Percentiles rank a stretch among this genome's conserved stretches.
phyloP scores from a whole-genome alignment of 2,329 filamentous ascomycete genomes.

The Akanthomyces uredinophilus region DNA sequence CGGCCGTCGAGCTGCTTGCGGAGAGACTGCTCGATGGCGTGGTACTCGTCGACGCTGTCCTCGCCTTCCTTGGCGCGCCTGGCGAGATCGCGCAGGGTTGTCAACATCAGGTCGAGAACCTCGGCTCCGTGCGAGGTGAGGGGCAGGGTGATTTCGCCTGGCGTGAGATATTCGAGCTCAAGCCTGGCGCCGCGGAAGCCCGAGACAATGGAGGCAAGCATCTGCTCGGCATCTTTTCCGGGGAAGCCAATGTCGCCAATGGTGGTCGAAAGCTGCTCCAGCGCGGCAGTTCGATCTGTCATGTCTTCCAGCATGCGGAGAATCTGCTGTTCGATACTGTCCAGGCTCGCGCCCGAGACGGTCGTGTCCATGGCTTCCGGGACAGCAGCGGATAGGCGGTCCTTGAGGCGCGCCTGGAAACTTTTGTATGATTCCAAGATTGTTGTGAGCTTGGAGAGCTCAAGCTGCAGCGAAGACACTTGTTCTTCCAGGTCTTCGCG shows the following conservation, averaged over 20 bases:
- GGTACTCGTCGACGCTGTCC: slow-evolving; percentile 55
- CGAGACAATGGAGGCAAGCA: slow-evolving; percentile 41
- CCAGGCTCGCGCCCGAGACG: slow-evolving; percentile 18
- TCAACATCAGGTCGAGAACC: slow-evolving; percentile 51
- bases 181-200: slow-evolving; percentile 53
- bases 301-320: slow-evolving; percentile 39
- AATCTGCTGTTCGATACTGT: slow-evolving; percentile 39
- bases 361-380: slow-evolving; percentile 9
- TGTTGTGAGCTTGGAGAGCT: slow-evolving; percentile 42
- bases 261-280: slow-evolving; percentile 39
- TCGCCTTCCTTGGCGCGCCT: slow-evolving; percentile 44
- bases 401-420: slow-evolving; percentile 33
- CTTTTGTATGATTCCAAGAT: slow-evolving; percentile 44
- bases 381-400: slow-evolving; percentile 27
- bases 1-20: slow-evolving; percentile 52
- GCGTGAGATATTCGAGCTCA: slow-evolving; percentile 57
- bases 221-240: slow-evolving; percentile 41
- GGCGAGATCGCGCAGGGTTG: slow-evolving; percentile 44
- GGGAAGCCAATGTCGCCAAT: slow-evolving; percentile 49
- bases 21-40: slow-evolving; percentile 49
- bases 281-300: slow-evolving; percentile 43
- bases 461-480: slow-evolving; percentile 42
- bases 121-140: slow-evolving; percentile 48
- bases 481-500: slow-evolving; percentile 41
- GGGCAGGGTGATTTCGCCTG: slow-evolving; percentile 52